Percentiles rank a stretch among this genome's conserved stretches.
These are phyloP conservation scores for Podospora conica DNA, from an alignment of 495 filamentous ascomycete genomes.

Conservation along the genomic window DNA sequence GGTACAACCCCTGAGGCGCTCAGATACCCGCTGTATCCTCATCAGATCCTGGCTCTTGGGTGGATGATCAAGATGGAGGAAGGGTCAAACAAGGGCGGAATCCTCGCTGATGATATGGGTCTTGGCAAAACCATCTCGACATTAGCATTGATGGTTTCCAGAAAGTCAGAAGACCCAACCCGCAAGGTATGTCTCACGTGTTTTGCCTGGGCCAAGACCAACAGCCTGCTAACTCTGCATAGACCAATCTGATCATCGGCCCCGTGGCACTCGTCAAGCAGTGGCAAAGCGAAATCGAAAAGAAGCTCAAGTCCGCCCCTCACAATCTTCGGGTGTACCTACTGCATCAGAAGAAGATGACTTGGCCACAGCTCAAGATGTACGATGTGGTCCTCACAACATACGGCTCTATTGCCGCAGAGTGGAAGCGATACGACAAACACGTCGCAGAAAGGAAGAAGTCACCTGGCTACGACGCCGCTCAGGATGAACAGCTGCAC, in stretches of 20 bases:
- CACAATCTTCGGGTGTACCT: constrained; percentile 61
- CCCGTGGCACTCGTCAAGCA: constrained; percentile 84
- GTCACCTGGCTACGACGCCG: constrained; percentile 10
- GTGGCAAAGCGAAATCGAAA: constrained; percentile 80
- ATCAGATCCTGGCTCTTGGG: constrained; percentile 74
- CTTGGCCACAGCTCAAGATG: constrained; percentile 55
- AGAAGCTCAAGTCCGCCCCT: constrained; percentile 50
- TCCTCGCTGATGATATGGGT: constrained; percentile 91
- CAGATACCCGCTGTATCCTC: constrained; percentile 64
- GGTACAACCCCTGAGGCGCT: constrained; percentile 71
- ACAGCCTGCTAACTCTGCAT: background rate
- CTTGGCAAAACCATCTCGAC: constrained; percentile 92
- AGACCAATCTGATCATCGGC: constrained; percentile 82
- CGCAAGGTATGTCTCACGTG: constrained; percentile 19
- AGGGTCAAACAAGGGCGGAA: constrained; percentile 70
- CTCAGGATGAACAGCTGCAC: constrained; percentile 21
- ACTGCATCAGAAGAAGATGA: constrained; percentile 53
- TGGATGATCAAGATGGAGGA: constrained; percentile 84
- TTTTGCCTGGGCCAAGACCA: background rate
- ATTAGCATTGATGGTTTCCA: constrained; percentile 74
- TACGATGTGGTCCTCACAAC: constrained; percentile 89
- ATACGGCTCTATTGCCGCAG: constrained; percentile 70
- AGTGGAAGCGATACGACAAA: constrained; percentile 48
- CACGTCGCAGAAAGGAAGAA: constrained; percentile 19
- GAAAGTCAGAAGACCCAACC: constrained; percentile 51